These are phyloP conservation scores for Adansonia digitata DNA, from an alignment of 345 rosid species.

Conservation along the genomic window DNA sequence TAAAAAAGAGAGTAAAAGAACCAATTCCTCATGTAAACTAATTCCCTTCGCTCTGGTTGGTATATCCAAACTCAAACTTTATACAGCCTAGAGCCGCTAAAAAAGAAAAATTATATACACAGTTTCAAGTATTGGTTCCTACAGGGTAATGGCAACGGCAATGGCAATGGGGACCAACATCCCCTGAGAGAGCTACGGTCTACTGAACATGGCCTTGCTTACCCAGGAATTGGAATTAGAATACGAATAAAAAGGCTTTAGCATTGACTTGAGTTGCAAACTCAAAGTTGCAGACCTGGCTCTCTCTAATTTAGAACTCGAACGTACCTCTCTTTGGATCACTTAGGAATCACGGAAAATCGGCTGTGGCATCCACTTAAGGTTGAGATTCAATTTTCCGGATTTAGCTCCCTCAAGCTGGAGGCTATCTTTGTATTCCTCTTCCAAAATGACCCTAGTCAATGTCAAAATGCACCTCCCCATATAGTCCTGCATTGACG, in stretches of 20 bases:
- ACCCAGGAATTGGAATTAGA: conserved; percentile 64
- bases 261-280: conserved; percentile 56
- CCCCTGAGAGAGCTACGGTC: neutral
- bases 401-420: conserved; percentile 64
- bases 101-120: neutral
- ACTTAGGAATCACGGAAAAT: conserved; percentile 68
- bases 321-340: neutral
- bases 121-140: neutral
- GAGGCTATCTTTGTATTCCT: conserved; percentile 65
- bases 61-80: conserved; percentile 3
- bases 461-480: conserved; percentile 93
- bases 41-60: neutral
- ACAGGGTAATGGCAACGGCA: neutral
- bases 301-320: too few species aligned
- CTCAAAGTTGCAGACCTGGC: conserved; percentile 55
- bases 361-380: conserved; percentile 90
- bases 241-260: conserved; percentile 72
- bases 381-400: conserved; percentile 56
- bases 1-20: neutral
- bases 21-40: neutral
- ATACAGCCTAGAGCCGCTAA: neutral
- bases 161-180: neutral
- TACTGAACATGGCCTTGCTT: neutral
- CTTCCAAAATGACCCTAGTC: conserved; percentile 88
- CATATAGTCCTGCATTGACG: conserved; percentile 60